Percentiles rank a stretch among this genome's conserved stretches.
Evolutionary conservation across 2,329 filamentous ascomycete species (phyloP).

Genomic region (Scedosporium aurantiacum): DNA sequence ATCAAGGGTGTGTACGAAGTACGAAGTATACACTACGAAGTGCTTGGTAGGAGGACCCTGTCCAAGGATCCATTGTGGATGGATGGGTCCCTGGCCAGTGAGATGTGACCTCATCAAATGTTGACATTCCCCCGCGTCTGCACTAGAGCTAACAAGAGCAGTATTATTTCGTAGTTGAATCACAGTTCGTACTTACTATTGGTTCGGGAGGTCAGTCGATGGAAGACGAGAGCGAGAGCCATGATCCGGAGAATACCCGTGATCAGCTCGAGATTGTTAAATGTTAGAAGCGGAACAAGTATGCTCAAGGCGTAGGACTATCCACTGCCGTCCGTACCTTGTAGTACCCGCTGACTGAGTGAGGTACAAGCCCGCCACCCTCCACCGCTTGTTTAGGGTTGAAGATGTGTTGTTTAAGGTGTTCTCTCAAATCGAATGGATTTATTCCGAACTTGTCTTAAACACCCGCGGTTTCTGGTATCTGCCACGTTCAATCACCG

Average conservation of each 20-base stretch:
- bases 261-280: too few species aligned
- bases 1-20: neutral
- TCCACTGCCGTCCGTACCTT: neutral
- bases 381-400: neutral
- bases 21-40: too few species aligned
- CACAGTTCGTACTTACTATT: neutral
- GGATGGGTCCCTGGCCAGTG: neutral
- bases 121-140: neutral
- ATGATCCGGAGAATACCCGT: too few species aligned
- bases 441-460: neutral
- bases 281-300: too few species aligned
- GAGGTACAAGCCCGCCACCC: too few species aligned
- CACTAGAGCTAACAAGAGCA: neutral
- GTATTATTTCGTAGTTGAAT: too few species aligned
- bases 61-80: neutral
- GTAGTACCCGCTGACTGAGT: neutral
- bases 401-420: neutral
- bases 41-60: neutral
- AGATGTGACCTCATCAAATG: neutral
- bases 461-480: neutral
- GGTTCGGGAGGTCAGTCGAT: neutral
- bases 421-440: neutral
- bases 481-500: neutral
- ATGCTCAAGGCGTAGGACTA: too few species aligned
- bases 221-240: too few species aligned